A percentile compares a stretch with the other conserved stretches of the same genome.
phyloP scores from a whole-genome alignment of 441 rosid genomes.

The Pelargonium myrrhifolium region DNA sequence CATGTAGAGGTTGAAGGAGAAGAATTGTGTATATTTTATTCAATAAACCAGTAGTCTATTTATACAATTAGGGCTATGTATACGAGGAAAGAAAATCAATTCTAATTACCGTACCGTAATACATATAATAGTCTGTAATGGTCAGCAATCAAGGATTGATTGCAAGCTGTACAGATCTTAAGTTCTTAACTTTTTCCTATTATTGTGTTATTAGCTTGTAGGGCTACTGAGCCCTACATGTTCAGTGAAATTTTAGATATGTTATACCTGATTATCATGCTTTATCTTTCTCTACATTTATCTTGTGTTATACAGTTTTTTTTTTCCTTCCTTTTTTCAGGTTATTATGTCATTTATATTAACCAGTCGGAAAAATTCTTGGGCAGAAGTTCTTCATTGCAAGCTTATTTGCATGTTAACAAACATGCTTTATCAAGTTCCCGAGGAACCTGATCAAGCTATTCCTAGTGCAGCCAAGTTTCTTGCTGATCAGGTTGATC shows the following conservation, averaged over 20 bases:
- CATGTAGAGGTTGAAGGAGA: no score
- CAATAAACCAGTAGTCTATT: no score
- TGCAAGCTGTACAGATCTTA: no score
- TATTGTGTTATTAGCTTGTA: background rate
- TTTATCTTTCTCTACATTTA: background rate
- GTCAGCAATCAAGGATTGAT: no score
- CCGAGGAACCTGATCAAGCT: conserved; percentile 42
- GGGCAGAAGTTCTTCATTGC: conserved; percentile 98
- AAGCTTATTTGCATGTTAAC: conserved; percentile 83
- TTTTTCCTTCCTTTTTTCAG: conserved; percentile 32
- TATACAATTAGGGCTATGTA: no score
- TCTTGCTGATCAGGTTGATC: conserved; percentile 78
- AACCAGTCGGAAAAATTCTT: conserved; percentile 71
- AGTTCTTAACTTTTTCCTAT: no score
- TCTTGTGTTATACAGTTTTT: conserved; percentile 11
- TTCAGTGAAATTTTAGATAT: background rate
- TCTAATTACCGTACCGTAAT: no score
- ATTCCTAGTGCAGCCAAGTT: conserved; percentile 43
- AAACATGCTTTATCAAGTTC: conserved; percentile 80
- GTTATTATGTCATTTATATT: conserved; percentile 70
- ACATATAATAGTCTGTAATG: no score
- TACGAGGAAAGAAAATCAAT: no score
- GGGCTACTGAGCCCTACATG: background rate
- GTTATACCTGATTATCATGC: background rate
- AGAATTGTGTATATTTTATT: no score